Evolutionary conservation across 2,329 filamentous ascomycete genomes (phyloP).

Genomic region (Blastomyces silverae): DNA sequence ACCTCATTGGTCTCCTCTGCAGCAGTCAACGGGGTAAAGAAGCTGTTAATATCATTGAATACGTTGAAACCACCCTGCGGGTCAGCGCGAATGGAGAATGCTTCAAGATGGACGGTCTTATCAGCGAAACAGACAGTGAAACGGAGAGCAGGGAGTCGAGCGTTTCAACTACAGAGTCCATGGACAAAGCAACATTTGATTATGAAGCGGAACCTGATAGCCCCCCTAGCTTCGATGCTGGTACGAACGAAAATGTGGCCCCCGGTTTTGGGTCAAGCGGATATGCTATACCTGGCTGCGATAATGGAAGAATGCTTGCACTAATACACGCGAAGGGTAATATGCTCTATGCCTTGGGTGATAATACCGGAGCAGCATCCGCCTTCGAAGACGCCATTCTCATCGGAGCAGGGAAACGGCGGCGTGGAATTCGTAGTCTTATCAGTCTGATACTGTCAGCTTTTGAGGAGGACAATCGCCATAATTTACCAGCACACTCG

Average conservation of each 20-base stretch:
- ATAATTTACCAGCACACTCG: conserved; percentile 34
- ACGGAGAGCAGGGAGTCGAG: conserved; percentile 49
- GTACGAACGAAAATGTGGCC: conserved; percentile 30
- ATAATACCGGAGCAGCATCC: conserved; percentile 70
- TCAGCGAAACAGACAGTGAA: conserved; percentile 56
- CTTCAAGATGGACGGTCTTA: conserved; percentile 46
- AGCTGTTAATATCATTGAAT: conserved; percentile 79
- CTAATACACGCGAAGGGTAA: conserved; percentile 97
- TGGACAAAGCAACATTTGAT: conserved; percentile 54
- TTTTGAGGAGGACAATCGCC: conserved; percentile 47
- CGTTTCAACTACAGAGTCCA: conserved; percentile 46
- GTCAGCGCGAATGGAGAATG: conserved; percentile 44
- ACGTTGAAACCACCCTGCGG: conserved; percentile 68
- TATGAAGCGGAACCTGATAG: conserved; percentile 44
- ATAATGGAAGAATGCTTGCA: conserved; percentile 90
- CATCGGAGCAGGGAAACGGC: conserved; percentile 68
- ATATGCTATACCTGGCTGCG: conserved; percentile 73
- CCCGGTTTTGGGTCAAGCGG: conserved; percentile 68
- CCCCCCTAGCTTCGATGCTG: conserved; percentile 25
- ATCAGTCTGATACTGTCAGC: conserved; percentile 71
- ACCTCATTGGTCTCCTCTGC: conserved; percentile 82
- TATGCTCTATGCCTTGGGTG: conserved; percentile 85
- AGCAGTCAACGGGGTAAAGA: conserved; percentile 72
- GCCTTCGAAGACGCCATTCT: conserved; percentile 94
- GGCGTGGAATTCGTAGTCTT: conserved; percentile 66